Evolutionary conservation across 257 asterid species (phyloP).

Genomic region (Fraxinus anomala): DNA sequence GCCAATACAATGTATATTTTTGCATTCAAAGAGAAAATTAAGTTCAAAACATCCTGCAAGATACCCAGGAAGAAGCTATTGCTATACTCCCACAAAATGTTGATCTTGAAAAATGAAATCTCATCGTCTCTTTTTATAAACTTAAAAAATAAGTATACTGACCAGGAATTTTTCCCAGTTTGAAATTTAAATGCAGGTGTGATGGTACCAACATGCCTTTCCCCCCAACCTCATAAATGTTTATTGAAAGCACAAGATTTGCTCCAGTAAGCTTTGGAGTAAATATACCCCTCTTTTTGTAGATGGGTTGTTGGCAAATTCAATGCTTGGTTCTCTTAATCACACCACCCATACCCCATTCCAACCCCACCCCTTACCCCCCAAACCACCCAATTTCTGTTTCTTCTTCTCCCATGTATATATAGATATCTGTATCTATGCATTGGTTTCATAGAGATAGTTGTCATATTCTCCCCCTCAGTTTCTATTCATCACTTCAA

Average conservation of each 20-base stretch:
- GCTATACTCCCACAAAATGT: not conserved
- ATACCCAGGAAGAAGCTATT: not conserved
- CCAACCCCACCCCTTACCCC: conserved; percentile 6
- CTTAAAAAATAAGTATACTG: not conserved
- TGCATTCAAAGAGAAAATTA: no score
- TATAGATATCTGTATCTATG: conserved; percentile 23
- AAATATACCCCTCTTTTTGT: conserved; percentile 61
- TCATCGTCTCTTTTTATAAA: not conserved
- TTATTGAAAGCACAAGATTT: conserved; percentile 67
- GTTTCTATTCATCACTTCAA: not conserved
- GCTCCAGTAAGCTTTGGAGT: conserved; percentile 69
- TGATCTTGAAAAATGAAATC: not conserved
- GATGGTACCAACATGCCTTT: conserved; percentile 51
- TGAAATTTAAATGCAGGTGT: conserved; percentile 56
- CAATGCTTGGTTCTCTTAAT: conserved; percentile 46
- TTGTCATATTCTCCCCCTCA: conserved; percentile 27
- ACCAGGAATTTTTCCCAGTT: conserved; percentile 25
- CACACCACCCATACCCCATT: conserved; percentile 23
- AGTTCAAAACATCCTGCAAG: not conserved
- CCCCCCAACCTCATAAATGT: conserved; percentile 80
- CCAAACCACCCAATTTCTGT: not conserved
- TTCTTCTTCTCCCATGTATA: conserved; percentile 27
- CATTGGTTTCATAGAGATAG: conserved; percentile 6
- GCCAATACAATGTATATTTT: not conserved
- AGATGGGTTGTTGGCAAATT: conserved; percentile 64